Evolutionary conservation across 768 basidiomycete genomes (phyloP).

Genomic region (Galerina marginata): DNA sequence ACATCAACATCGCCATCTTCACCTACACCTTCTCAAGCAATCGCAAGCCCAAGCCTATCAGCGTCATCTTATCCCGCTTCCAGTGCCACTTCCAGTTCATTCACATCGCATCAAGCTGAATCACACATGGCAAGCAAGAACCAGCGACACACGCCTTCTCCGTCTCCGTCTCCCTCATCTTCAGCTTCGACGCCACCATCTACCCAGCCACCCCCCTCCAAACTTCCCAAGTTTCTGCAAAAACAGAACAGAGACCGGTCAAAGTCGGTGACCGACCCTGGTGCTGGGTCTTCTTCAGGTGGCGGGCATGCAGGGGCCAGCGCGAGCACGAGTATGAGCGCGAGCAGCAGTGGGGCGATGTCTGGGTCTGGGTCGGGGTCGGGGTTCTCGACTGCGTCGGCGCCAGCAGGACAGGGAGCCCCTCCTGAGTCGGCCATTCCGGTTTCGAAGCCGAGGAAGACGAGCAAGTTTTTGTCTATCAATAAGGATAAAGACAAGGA

Average conservation of each 20-base stretch:
- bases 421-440: constrained; percentile 31
- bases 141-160: constrained; percentile 38
- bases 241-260: constrained; percentile 66
- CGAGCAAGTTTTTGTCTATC: constrained; percentile 42
- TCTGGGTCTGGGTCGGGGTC: no score
- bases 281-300: constrained; percentile 7
- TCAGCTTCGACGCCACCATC: constrained; percentile 28
- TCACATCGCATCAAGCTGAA: no score
- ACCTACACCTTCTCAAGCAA: not conserved
- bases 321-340: constrained; percentile 45
- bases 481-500: constrained; percentile 35
- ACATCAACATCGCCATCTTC: not conserved
- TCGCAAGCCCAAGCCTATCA: not conserved
- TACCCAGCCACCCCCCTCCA: constrained; percentile 47
- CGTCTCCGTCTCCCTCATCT: no score
- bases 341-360: constrained; percentile 24
- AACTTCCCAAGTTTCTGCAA: constrained; percentile 72
- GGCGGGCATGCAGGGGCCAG: constrained; percentile 33
- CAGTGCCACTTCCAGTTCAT: no score
- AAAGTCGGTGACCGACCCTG: constrained; percentile 50
- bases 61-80: no score
- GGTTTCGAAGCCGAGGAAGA: constrained; percentile 31
- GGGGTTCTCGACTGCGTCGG: constrained; percentile 11
- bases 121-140: constrained; percentile 50
- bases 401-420: constrained; percentile 15